Conservation (phyloP, 345 rosid genomes). For the Euphorbia pulcherrima region DNA sequence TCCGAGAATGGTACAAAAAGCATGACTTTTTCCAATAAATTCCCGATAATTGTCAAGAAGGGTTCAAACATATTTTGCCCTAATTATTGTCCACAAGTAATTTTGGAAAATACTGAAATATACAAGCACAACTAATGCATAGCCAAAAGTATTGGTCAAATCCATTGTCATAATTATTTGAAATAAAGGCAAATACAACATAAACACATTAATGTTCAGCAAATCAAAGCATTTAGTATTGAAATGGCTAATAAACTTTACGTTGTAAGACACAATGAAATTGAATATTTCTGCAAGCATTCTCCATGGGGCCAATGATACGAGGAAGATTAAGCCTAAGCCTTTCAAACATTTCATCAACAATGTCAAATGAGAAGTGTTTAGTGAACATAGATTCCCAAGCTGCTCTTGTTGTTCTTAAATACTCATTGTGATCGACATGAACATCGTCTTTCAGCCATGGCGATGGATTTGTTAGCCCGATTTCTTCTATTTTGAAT, state of each 20-base stretch:
- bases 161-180: too few relatives aligned
- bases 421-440: constrained; percentile 31
- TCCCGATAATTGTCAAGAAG: too few relatives aligned
- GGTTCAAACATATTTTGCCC: too few relatives aligned
- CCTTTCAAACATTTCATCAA: constrained; percentile 30
- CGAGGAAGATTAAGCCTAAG: constrained; percentile 29
- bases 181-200: too few relatives aligned
- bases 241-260: background rate
- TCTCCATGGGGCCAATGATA: constrained; percentile 28
- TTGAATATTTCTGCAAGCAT: constrained; percentile 38
- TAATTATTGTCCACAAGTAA: too few relatives aligned
- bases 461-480: constrained; percentile 40
- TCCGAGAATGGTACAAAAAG: too few relatives aligned
- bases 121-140: background rate
- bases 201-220: too few relatives aligned
- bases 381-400: constrained; percentile 41
- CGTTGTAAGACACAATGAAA: constrained; percentile 15
- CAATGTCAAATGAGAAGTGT: constrained; percentile 24
- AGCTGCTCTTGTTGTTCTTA: constrained; percentile 47
- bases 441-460: constrained; percentile 31
- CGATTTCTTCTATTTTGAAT: constrained; percentile 39
- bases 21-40: too few relatives aligned
- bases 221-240: background rate
- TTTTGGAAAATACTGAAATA: too few relatives aligned
- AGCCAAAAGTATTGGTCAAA: too few relatives aligned